Conservation (phyloP, 2,329 filamentous ascomycete genomes). For the Fusarium circinatum region DNA sequence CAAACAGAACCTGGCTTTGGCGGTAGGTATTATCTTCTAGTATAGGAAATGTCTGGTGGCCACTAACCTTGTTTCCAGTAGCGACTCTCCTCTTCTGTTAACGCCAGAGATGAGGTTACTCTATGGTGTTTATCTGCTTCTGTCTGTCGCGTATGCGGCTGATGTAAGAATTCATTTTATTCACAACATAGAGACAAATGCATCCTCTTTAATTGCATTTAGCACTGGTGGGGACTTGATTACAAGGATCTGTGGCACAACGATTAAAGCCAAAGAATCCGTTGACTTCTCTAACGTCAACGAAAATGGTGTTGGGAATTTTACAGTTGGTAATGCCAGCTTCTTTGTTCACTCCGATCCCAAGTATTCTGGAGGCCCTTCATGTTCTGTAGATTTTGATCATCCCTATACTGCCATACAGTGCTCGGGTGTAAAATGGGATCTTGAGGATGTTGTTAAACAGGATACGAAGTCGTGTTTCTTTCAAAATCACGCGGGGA, state of each 20-base stretch:
- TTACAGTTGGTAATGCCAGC: background rate
- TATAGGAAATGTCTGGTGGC: background rate
- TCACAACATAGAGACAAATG: background rate
- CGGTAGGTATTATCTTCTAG: background rate
- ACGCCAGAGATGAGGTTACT: background rate
- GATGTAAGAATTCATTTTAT: background rate
- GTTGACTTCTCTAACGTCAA: background rate
- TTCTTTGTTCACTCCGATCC: background rate
- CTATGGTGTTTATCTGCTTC: background rate
- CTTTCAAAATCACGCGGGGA: background rate
- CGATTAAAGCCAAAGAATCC: background rate
- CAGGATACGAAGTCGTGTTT: background rate
- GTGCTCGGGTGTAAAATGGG: background rate
- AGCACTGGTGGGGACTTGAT: background rate
- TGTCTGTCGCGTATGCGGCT: background rate
- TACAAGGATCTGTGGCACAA: background rate
- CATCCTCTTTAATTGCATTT: background rate
- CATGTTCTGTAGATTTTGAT: background rate
- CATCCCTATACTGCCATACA: background rate
- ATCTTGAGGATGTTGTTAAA: background rate
- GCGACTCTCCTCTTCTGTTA: background rate
- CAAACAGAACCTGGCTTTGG: background rate
- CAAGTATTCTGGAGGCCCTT: background rate
- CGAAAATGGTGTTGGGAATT: background rate
- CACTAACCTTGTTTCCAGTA: background rate